Percentiles rank a stretch among this genome's conserved stretches.
phyloP scores from a whole-genome alignment of 129 eudicot genomes.

The Chrysanthemum seticuspe region DNA sequence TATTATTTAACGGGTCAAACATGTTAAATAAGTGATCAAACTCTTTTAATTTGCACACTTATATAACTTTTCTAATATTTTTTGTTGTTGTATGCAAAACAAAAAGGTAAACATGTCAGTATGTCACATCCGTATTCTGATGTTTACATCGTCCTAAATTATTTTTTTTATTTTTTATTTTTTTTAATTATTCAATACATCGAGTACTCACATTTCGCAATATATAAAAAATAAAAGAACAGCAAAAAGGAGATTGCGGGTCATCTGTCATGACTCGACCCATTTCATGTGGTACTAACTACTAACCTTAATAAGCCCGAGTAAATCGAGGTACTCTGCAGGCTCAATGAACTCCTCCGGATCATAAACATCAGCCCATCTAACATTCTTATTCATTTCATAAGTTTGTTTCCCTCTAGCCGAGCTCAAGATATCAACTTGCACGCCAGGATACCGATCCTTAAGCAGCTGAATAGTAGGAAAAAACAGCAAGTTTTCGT shows the following conservation, averaged over 20 bases:
- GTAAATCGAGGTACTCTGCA: conserved; percentile 65
- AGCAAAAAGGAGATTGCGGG: neutral
- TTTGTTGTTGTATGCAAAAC: no score
- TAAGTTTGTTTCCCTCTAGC: conserved; percentile 83
- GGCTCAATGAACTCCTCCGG: conserved; percentile 80
- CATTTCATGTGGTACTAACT: neutral
- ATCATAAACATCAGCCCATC: conserved; percentile 86
- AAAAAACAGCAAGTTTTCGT: conserved; percentile 83
- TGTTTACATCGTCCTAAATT: no score
- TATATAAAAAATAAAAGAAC: neutral
- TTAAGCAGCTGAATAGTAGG: conserved; percentile 83
- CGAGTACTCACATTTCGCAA: no score
- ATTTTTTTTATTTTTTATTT: no score
- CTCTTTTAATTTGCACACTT: no score
- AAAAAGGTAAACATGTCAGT: no score
- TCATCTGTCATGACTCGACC: neutral
- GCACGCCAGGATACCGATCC: conserved; percentile 88
- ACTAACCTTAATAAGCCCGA: conserved; percentile 81
- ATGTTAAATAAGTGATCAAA: neutral
- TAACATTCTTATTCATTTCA: conserved; percentile 89
- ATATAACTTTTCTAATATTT: no score
- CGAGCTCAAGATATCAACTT: conserved; percentile 62
- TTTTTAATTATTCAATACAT: neutral
- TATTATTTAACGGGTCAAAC: neutral
- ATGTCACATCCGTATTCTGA: no score